phyloP scores from a whole-genome alignment of 2,329 filamentous ascomycete species.

The Colletotrichum karsti region DNA sequence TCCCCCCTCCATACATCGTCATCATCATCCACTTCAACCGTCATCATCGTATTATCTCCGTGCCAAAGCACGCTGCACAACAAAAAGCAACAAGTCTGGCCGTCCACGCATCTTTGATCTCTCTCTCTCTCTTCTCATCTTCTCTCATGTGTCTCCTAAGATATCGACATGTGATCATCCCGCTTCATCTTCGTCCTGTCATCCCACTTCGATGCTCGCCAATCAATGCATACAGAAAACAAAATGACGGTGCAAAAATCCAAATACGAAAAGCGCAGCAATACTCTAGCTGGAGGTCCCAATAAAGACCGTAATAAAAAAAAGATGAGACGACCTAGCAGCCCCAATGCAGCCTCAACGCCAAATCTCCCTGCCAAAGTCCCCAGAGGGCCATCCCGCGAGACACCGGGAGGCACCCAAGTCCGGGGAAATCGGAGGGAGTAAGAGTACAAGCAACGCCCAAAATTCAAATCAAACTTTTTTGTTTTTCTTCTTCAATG shows the following conservation, averaged over 20 bases:
- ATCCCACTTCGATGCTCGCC: constrained; percentile 16
- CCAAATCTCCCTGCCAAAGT: neutral
- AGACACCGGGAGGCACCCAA: neutral
- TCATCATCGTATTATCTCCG: neutral
- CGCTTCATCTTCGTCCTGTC: constrained; percentile 4
- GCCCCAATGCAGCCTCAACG: constrained; percentile 28
- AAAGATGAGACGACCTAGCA: neutral
- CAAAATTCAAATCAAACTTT: constrained; percentile 24
- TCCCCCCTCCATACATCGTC: neutral
- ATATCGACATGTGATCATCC: constrained; percentile 2
- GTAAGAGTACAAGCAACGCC: constrained; percentile 8
- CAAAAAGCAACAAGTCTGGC: constrained; percentile 4
- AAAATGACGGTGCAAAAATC: no score
- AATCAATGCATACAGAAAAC: constrained; percentile 21
- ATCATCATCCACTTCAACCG: no score
- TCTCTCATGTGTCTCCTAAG: constrained; percentile 15
- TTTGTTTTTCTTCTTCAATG: constrained; percentile 21
- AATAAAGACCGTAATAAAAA: neutral
- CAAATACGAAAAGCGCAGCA: neutral
- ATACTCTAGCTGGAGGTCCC: constrained; percentile 16
- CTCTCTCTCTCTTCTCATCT: constrained; percentile 6
- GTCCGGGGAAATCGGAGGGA: neutral
- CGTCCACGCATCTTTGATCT: neutral
- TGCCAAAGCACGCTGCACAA: neutral
- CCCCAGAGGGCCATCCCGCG: neutral